Percentiles rank a stretch among this genome's conserved stretches.
Conservation (phyloP, 2,329 filamentous ascomycete species). For the Phialocephala subalpina region DNA sequence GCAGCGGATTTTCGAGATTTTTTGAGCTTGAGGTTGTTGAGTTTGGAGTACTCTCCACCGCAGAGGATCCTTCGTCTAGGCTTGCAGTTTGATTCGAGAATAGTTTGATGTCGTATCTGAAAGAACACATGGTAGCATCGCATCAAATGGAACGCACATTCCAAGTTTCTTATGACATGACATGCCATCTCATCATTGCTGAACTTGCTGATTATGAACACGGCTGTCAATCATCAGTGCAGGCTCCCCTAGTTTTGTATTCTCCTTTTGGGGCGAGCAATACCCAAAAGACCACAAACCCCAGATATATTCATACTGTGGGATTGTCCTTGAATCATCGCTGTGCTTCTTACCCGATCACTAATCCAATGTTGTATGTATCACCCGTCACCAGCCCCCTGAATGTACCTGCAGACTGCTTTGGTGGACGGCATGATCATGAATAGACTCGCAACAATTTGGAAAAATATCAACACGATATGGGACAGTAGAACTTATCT, state of each 20-base stretch:
- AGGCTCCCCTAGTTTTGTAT: not conserved
- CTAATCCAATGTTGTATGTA: not conserved
- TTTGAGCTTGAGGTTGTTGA: too few species aligned
- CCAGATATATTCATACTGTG: not conserved
- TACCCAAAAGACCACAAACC: not conserved
- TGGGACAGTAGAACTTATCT: not conserved
- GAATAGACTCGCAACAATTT: not conserved
- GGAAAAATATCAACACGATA: not conserved
- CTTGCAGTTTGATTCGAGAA: too few species aligned
- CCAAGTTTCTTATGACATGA: too few species aligned
- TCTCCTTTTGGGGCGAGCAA: not conserved
- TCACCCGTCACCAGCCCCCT: not conserved
- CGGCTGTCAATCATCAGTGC: too few species aligned
- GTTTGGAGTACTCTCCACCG: too few species aligned
- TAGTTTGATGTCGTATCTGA: too few species aligned
- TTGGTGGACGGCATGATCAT: not conserved
- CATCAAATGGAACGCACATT: too few species aligned
- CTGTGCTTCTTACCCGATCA: not conserved
- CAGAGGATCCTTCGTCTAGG: too few species aligned
- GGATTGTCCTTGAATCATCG: not conserved
- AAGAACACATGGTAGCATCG: too few species aligned
- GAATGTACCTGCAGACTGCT: not conserved
- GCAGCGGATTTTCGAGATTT: too few species aligned
- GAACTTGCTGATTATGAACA: too few species aligned
- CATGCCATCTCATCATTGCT: too few species aligned